These are phyloP conservation scores for Diaporthe longicolla DNA, from an alignment of 2,329 filamentous ascomycete genomes.

Conservation along the genomic window DNA sequence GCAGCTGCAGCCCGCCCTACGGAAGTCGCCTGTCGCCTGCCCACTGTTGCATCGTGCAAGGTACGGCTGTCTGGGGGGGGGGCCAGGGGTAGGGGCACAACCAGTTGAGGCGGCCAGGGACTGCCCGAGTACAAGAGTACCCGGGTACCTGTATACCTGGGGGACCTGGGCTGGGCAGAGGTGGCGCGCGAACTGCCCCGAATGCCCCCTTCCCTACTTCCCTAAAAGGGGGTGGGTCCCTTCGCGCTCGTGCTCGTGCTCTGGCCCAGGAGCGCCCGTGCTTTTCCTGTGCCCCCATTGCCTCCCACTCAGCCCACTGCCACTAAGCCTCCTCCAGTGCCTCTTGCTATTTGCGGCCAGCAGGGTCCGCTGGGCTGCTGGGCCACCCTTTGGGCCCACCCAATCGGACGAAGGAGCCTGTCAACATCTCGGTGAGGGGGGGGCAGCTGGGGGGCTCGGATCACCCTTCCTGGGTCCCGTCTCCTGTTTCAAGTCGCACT, in stretches of 20 bases:
- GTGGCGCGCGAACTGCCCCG: conserved; percentile 33
- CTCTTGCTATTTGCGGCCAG: conserved; percentile 18
- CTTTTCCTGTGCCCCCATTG: no score
- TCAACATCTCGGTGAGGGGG: conserved; percentile 32
- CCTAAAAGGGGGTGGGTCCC: conserved; percentile 35
- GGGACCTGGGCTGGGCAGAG: conserved; percentile 11
- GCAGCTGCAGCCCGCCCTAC: conserved; percentile 41
- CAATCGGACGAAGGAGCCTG: conserved; percentile 35
- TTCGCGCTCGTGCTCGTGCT: conserved; percentile 22
- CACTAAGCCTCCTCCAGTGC: not conserved
- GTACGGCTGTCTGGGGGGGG: conserved; percentile 22
- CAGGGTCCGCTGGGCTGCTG: not conserved
- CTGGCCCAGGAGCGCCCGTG: not conserved
- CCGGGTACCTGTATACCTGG: not conserved
- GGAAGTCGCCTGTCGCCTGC: conserved; percentile 40
- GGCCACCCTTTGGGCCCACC: conserved; percentile 11
- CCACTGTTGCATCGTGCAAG: conserved; percentile 34
- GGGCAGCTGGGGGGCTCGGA: conserved; percentile 24
- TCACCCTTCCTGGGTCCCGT: conserved; percentile 35
- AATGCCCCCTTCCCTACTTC: not conserved
- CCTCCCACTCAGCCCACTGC: no score
- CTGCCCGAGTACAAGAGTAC: not conserved
- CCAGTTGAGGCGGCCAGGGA: conserved; percentile 12
- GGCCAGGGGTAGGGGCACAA: not conserved
- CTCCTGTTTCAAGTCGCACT: conserved; percentile 39